Evolutionary conservation across 192 early-diverging fungal genomes (phyloP).

Genomic region (Backusella morwellensis): DNA sequence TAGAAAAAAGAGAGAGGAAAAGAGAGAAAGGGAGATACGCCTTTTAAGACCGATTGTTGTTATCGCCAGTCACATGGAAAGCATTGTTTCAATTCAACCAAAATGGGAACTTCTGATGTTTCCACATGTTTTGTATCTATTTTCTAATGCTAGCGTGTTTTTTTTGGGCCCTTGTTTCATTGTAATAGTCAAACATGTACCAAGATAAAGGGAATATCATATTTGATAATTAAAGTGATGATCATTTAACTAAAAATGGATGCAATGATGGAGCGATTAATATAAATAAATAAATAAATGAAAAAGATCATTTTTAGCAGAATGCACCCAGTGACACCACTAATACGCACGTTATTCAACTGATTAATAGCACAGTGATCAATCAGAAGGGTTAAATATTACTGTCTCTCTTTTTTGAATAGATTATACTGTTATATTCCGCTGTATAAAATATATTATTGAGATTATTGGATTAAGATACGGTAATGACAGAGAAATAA

Average conservation of each 20-base stretch:
- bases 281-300: background rate
- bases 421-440: too few relatives aligned
- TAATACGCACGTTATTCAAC: background rate
- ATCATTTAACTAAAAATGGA: background rate
- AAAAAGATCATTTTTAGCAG: background rate
- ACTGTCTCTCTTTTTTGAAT: background rate
- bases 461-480: too few relatives aligned
- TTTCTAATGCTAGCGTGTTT: background rate
- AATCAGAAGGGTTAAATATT: background rate
- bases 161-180: background rate
- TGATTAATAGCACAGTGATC: background rate
- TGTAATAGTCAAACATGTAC: background rate
- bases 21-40: background rate
- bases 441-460: too few relatives aligned
- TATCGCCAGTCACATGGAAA: background rate
- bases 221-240: background rate
- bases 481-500: too few relatives aligned
- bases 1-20: background rate
- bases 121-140: background rate
- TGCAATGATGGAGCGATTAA: background rate
- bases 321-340: background rate
- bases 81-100: background rate
- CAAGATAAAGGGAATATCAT: background rate
- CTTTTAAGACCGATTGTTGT: background rate
- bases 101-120: background rate